These are phyloP conservation scores for Flammula alnicola DNA, from an alignment of 1,284 basidiomycete species.

Conservation along the genomic window DNA sequence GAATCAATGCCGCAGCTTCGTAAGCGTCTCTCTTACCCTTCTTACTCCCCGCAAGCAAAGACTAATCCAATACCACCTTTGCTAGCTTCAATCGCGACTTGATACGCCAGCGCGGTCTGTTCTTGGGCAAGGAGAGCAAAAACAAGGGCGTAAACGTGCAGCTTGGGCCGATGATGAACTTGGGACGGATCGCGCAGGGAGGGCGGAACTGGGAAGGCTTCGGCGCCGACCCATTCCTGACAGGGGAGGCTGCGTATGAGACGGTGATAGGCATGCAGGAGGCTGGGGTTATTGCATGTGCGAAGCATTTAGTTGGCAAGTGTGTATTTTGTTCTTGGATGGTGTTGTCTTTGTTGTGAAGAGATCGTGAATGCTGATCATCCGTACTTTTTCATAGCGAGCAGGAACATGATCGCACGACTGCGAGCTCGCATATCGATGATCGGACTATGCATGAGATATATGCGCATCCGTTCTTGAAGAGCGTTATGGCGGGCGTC, in stretches of 20 bases:
- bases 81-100: conserved; percentile 64
- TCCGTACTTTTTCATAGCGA: conserved; percentile 52
- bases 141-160: conserved; percentile 82
- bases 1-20: conserved; percentile 59
- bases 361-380: conserved; percentile 15
- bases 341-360: neutral
- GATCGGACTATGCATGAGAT: conserved; percentile 80
- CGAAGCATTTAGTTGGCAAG: conserved; percentile 81
- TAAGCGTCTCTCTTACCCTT: conserved; percentile 32
- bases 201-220: conserved; percentile 91
- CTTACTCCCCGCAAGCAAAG: conserved; percentile 33
- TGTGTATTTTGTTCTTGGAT: conserved; percentile 34
- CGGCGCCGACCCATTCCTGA: conserved; percentile 77
- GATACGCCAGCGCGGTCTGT: conserved; percentile 72
- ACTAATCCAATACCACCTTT: no score
- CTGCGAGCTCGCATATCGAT: conserved; percentile 69
- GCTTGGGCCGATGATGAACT: conserved; percentile 71
- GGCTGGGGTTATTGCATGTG: conserved; percentile 75
- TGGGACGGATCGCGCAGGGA: conserved; percentile 66
- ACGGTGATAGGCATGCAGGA: conserved; percentile 78
- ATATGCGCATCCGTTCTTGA: conserved; percentile 75
- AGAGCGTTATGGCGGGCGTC: conserved; percentile 77
- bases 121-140: conserved; percentile 79
- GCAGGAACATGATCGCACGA: conserved; percentile 65
- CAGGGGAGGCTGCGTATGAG: conserved; percentile 74